phyloP scores from a whole-genome alignment of 2,329 filamentous ascomycete genomes.

The Trichoderma aggressivum region DNA sequence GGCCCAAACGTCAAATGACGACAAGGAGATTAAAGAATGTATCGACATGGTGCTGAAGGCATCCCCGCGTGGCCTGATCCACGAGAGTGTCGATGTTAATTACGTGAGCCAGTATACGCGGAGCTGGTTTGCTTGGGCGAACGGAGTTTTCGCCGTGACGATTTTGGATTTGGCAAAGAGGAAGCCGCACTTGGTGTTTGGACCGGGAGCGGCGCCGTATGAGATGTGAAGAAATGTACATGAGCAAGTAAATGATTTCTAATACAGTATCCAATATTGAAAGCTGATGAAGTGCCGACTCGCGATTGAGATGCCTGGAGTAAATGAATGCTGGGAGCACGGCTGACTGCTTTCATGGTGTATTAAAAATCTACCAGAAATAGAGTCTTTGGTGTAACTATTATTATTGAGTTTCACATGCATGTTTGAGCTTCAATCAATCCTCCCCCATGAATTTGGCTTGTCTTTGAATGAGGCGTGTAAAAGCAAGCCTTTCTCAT shows the following conservation, averaged over 20 bases:
- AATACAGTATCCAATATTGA: background rate
- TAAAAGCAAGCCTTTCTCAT: background rate
- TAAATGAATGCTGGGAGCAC: background rate
- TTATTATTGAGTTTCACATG: background rate
- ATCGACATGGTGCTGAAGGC: constrained; percentile 72
- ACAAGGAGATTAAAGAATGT: constrained; percentile 74
- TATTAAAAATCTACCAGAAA: background rate
- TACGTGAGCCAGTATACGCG: constrained; percentile 65
- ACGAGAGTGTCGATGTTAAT: constrained; percentile 89
- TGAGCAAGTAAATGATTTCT: background rate
- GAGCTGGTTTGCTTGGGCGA: constrained; percentile 98
- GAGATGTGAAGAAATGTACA: constrained; percentile 37
- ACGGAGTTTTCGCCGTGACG: constrained; percentile 90
- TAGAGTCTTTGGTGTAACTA: background rate
- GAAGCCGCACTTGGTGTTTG: constrained; percentile 86
- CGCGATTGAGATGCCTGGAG: background rate
- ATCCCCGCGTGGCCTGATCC: constrained; percentile 74
- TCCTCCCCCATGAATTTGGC: background rate
- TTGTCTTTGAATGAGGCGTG: background rate
- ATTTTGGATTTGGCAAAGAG: constrained; percentile 84
- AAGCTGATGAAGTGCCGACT: background rate
- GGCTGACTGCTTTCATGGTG: background rate
- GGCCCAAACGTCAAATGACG: constrained; percentile 81
- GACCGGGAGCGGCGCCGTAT: constrained; percentile 58
- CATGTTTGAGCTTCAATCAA: background rate